Evolutionary conservation across 2,329 filamentous ascomycete genomes (phyloP).

Genomic region (Diaporthe eres): DNA sequence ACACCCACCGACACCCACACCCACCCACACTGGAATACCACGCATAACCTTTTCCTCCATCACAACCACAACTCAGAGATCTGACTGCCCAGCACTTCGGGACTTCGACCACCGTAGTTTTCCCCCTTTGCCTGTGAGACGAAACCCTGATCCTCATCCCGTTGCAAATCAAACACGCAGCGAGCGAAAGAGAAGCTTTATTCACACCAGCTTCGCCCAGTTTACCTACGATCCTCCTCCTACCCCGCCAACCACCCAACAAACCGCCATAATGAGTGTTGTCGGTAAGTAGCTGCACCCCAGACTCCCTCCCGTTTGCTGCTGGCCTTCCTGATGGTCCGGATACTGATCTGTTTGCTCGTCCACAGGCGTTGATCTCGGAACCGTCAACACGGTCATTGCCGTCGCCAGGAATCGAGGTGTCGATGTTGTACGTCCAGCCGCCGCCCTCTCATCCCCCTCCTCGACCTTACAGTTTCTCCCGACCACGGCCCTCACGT

Average conservation of each 20-base stretch:
- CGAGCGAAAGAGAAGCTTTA: neutral
- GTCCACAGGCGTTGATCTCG: constrained; percentile 85
- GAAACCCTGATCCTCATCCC: neutral
- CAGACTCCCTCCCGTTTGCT: neutral
- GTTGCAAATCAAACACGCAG: neutral
- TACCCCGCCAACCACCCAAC: constrained; percentile 40
- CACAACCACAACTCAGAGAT: constrained; percentile 11
- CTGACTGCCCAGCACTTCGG: constrained; percentile 27
- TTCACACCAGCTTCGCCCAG: constrained; percentile 30
- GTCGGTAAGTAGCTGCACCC: constrained; percentile 60
- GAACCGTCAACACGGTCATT: constrained; percentile 96
- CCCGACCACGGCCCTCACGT: neutral
- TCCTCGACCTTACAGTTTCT: neutral
- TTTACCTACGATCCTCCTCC: constrained; percentile 41
- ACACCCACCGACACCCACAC: neutral
- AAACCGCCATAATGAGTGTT: constrained; percentile 65
- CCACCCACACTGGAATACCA: constrained; percentile 10
- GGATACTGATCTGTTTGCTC: constrained; percentile 40
- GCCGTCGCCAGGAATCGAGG: constrained; percentile 98
- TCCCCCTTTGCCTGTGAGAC: constrained; percentile 10
- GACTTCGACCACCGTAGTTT: neutral
- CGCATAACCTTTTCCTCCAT: neutral
- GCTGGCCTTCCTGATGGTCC: constrained; percentile 24
- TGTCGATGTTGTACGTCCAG: constrained; percentile 92
- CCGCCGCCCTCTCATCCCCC: constrained; percentile 33